phyloP scores from a whole-genome alignment of 2,329 filamentous ascomycete genomes.

The Pyrenochaeta sp. region DNA sequence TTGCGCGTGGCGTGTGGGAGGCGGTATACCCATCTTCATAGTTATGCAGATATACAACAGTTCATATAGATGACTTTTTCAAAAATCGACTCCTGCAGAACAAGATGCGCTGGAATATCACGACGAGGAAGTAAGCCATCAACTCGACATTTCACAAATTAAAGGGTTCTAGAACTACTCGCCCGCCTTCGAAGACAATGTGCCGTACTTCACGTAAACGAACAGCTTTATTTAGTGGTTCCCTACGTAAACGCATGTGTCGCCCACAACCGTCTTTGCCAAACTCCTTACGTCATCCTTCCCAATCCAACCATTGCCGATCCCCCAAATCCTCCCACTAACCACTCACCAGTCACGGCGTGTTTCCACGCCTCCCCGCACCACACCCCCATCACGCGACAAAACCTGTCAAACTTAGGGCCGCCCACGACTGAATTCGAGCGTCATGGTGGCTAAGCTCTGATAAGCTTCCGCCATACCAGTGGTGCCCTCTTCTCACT shows the following conservation, averaged over 20 bases:
- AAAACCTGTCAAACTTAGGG: not conserved
- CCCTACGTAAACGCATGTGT: not conserved
- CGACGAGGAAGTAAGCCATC: too few relatives aligned
- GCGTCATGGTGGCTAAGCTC: not conserved
- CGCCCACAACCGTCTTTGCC: not conserved
- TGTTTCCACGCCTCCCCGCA: not conserved
- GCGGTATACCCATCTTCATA: too few relatives aligned
- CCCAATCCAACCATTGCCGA: not conserved
- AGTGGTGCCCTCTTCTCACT: not conserved
- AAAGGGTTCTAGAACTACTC: too few relatives aligned
- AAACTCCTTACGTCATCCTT: not conserved
- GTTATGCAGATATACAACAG: too few relatives aligned
- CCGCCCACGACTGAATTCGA: not conserved
- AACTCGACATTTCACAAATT: too few relatives aligned
- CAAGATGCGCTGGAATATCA: too few relatives aligned
- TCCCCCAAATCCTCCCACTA: not conserved
- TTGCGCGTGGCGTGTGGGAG: not conserved
- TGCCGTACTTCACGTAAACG: too few relatives aligned
- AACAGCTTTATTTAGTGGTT: not conserved
- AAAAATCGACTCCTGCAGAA: too few relatives aligned
- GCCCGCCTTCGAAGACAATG: too few relatives aligned
- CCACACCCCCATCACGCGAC: not conserved
- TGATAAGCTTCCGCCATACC: slow-evolving; percentile 3
- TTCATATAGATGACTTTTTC: too few relatives aligned
- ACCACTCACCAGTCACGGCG: not conserved